Base-by-base conservation (phyloP, 2,329 filamentous ascomycete species). In the Fusarium sp. region DNA sequence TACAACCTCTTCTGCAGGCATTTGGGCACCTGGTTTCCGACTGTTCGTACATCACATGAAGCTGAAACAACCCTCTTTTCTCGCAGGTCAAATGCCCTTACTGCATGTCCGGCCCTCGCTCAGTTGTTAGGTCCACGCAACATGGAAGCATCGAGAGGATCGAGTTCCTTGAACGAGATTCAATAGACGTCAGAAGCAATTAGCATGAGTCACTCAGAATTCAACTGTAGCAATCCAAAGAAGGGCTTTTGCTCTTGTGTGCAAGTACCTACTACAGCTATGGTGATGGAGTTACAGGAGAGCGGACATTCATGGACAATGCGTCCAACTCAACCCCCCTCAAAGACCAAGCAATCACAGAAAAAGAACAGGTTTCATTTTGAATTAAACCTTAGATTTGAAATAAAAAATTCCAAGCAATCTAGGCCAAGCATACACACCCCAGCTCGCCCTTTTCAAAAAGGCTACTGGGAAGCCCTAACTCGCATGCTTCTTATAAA, bases 401-500 rank as follows among this genome's bases (percentile, higher is more conserved):
- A 11, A 14, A 5, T 11, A 8, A 36, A 53, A 34, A 31, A 31
- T 11, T 54, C 31, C 31, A 36, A 54, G 14, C 29, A 51, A 31
- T 20, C 9, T 29, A 18, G 25, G 51, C 20, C n/a, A 54, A 27
- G 3, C 33, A 11, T 29, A 38, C 9, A 38, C 20, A 6, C 7
- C 51, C 34, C 53, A 29, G 23, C 23, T 55, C 23, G 36, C 53
- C 36, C 10, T 31, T 9, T 40, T 11, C 11, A 54, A 31, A 31
- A 31, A 27, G 34, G 23, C 34, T 42, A 33, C 18, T 40, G 31
- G 33, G 33, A 40, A 29, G 23, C 49, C 16, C 18, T 31, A 18
- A 38, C n/a, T 27, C 27, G 11, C 14, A 20, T 66, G 58, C 31
- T 67, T 54, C 62, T 62, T 58, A 62, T 44, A 61, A 61, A 46